Base-by-base conservation (phyloP, 371 early-diverging fungal genomes). In the Funneliformis caledonium region DNA sequence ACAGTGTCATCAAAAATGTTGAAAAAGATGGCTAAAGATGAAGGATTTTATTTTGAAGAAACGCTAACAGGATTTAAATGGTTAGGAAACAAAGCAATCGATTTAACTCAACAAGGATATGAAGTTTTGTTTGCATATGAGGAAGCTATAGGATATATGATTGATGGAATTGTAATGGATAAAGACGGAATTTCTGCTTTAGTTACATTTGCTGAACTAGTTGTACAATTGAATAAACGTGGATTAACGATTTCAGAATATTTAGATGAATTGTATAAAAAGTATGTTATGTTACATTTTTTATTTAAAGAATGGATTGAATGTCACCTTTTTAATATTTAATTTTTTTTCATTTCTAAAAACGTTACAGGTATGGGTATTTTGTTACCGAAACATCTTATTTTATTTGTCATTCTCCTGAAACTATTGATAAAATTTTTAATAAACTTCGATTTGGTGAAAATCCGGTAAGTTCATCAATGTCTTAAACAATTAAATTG, bases 51-150 rank as follows among this genome's bases (percentile, higher is more conserved):
- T 70, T 96, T 94, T 85, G 94, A 93, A 80, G 97, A 97, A 82
- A 95, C 97, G 4, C 86, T 97, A 76, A 98, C 98, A 42, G 98
- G 98, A 10, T 98, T 98, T 89, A 98, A 98, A 84, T 97, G 96
- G 95, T 92, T 98, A 79, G 96, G 96, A 26, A 97, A 97, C 85
- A 87, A 89, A 50, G 93, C 95, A 14, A 89, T 93, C 81, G 87
- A 91, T 42, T 86, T 95, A 37, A 80, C 81, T 70, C 83, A 88
- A 83, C 86, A 88, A 60, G 93, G 94, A 9, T 88, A 89, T 65
- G 61, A 88, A 56, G 92, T 93, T 11, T 84, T 91, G 19, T 96
- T 98, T 83, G 96, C 95, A 11, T 98, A 92, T 83, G 98, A 98
- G 85, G 98, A 98, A 86, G 98, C 98, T 16, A 96, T 98, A 80